Evolutionary conservation across 1,284 basidiomycete species (phyloP).

Genomic region (Hypsizygus ulmarius): DNA sequence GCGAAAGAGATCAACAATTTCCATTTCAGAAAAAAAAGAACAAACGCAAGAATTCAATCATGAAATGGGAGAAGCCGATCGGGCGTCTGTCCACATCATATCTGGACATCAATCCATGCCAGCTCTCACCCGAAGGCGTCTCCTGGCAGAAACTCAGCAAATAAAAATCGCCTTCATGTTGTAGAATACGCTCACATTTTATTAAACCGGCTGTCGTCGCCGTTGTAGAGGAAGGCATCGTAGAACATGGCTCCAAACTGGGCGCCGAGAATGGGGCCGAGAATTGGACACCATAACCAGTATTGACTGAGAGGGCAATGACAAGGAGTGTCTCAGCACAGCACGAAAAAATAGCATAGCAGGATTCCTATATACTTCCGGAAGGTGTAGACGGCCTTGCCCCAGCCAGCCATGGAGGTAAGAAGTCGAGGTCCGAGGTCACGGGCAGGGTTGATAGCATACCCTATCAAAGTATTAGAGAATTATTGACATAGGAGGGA

Average conservation of each 20-base stretch:
- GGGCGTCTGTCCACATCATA: too few relatives aligned
- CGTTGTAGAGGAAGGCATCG: constrained; percentile 51
- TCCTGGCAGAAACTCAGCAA: background rate
- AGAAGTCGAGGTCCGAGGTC: constrained; percentile 56
- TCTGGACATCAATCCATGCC: background rate
- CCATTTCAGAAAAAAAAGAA: too few relatives aligned
- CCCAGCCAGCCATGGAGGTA: constrained; percentile 51
- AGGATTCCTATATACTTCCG: constrained; percentile 30
- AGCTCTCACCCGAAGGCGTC: background rate
- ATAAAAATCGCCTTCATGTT: background rate
- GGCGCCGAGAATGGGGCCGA: constrained; percentile 51
- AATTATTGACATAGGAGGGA: background rate
- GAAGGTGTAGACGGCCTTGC: constrained; percentile 39
- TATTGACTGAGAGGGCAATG: constrained; percentile 41
- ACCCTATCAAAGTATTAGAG: constrained; percentile 30
- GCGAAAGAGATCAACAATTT: too few relatives aligned
- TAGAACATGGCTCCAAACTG: constrained; percentile 48
- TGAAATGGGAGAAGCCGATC: too few relatives aligned
- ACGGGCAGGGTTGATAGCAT: constrained; percentile 55
- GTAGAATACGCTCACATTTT: constrained; percentile 35
- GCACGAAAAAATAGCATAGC: background rate
- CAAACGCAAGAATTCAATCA: too few relatives aligned
- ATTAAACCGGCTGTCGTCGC: constrained; percentile 45
- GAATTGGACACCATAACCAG: constrained; percentile 64
- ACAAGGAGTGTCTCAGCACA: background rate